These are phyloP conservation scores for Artemisia tridentata DNA, from an alignment of 129 eudicot species.

Conservation along the genomic window DNA sequence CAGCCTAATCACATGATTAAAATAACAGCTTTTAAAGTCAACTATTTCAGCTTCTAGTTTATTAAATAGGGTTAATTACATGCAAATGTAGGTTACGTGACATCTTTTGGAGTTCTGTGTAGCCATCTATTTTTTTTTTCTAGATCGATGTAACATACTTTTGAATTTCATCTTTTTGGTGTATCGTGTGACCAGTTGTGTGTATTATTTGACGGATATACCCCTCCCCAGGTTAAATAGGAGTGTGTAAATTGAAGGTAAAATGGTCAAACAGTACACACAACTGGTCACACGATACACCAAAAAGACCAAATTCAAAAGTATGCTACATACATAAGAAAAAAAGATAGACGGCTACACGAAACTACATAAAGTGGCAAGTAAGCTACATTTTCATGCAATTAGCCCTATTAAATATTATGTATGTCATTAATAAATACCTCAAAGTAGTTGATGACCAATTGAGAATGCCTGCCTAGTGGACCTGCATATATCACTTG, in stretches of 20 bases:
- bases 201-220: no score
- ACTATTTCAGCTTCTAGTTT: background rate
- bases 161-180: no score
- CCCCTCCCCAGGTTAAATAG: no score
- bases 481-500: conserved; percentile 84
- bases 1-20: conserved; percentile 30
- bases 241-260: no score
- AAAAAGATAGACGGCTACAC: no score
- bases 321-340: no score
- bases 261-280: no score
- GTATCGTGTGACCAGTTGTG: no score
- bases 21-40: background rate
- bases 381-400: conserved; percentile 53
- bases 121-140: conserved; percentile 23
- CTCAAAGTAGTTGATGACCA: conserved; percentile 74
- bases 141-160: no score
- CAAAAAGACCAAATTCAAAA: no score
- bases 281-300: no score
- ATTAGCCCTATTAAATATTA: conserved; percentile 50
- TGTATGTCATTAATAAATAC: conserved; percentile 21
- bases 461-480: conserved; percentile 68
- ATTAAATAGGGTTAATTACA: background rate
- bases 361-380: conserved; percentile 74
- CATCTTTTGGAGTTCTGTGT: conserved; percentile 64
- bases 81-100: background rate